These are phyloP conservation scores for Malassezia restricta DNA, from an alignment of 1,284 basidiomycete genomes.

Conservation along the genomic window DNA sequence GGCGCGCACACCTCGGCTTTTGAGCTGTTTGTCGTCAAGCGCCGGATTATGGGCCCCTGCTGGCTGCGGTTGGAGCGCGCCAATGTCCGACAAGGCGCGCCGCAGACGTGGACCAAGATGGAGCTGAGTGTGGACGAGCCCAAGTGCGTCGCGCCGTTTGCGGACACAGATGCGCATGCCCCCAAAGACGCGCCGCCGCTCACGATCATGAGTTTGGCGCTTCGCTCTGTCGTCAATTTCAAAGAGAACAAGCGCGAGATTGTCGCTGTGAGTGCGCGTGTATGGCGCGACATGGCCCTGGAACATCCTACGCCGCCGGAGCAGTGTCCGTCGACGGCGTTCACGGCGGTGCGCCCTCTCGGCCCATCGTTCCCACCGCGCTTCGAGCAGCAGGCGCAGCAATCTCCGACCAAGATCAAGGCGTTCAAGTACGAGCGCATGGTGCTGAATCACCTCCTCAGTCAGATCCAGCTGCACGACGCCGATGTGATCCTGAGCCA, in stretches of 20 bases:
- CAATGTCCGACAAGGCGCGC: conserved; percentile 53
- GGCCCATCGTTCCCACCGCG: conserved; percentile 70
- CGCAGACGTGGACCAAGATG: conserved; percentile 54
- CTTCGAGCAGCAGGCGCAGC: conserved; percentile 55
- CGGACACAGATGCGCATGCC: conserved; percentile 60
- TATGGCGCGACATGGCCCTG: conserved; percentile 58
- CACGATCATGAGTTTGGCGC: conserved; percentile 75
- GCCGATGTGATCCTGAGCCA: conserved; percentile 91
- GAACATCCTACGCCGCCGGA: conserved; percentile 42
- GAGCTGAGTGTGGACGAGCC: conserved; percentile 76
- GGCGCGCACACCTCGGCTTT: conserved; percentile 89
- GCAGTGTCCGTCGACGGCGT: conserved; percentile 64
- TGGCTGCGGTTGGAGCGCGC: conserved; percentile 72
- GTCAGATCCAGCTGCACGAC: conserved; percentile 70
- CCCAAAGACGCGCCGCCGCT: conserved; percentile 76
- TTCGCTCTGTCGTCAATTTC: conserved; percentile 88
- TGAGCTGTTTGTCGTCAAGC: conserved; percentile 84
- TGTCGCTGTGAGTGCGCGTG: conserved; percentile 68
- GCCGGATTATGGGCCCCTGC: conserved; percentile 97
- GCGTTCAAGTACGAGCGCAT: conserved; percentile 63
- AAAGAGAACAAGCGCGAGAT: conserved; percentile 85
- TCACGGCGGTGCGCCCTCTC: conserved; percentile 82
- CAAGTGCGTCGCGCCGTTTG: conserved; percentile 73
- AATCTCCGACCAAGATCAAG: conserved; percentile 57
- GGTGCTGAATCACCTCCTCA: conserved; percentile 71